These are phyloP conservation scores for Perilla frutescens DNA, from an alignment of 257 asterid species.

Conservation along the genomic window DNA sequence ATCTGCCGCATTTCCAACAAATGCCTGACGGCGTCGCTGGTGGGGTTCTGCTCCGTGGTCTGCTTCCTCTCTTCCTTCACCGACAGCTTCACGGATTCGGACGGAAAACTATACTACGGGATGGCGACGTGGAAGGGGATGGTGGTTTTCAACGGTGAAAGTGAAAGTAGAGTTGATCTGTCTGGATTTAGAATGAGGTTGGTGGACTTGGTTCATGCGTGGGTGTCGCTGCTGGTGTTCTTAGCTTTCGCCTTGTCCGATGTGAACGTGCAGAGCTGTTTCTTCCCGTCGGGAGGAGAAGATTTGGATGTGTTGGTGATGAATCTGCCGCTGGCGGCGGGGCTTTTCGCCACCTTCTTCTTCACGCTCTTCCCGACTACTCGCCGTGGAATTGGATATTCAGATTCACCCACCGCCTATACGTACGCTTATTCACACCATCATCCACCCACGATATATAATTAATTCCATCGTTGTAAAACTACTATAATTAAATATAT, in stretches of 20 bases:
- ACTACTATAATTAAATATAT: no score
- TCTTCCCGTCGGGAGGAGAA: conserved; percentile 44
- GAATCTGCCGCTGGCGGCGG: conserved; percentile 66
- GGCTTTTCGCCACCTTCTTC: conserved; percentile 57
- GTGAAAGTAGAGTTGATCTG: conserved; percentile 20
- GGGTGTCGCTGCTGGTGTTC: conserved; percentile 55
- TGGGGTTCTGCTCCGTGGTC: conserved; percentile 43
- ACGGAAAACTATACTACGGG: conserved; percentile 55
- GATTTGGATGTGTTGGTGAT: conserved; percentile 51
- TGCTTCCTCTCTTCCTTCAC: conserved; percentile 68
- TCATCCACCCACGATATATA: no score
- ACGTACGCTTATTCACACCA: no score
- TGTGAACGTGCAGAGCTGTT: conserved; percentile 56
- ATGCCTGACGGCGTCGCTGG: conserved; percentile 43
- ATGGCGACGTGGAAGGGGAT: conserved; percentile 62
- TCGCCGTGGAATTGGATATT: conserved; percentile 67
- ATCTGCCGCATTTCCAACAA: conserved; percentile 49
- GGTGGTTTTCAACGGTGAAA: conserved; percentile 44
- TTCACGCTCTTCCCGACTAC: conserved; percentile 60
- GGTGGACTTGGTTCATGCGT: conserved; percentile 40
- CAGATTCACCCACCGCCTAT: conserved; percentile 37
- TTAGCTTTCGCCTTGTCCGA: conserved; percentile 58
- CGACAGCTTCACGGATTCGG: conserved; percentile 49
- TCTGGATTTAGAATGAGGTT: conserved; percentile 38
- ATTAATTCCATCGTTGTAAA: no score